These are phyloP conservation scores for Danielia reshetovae DNA, from an alignment of 805 yeast genomes.

Conservation along the genomic window DNA sequence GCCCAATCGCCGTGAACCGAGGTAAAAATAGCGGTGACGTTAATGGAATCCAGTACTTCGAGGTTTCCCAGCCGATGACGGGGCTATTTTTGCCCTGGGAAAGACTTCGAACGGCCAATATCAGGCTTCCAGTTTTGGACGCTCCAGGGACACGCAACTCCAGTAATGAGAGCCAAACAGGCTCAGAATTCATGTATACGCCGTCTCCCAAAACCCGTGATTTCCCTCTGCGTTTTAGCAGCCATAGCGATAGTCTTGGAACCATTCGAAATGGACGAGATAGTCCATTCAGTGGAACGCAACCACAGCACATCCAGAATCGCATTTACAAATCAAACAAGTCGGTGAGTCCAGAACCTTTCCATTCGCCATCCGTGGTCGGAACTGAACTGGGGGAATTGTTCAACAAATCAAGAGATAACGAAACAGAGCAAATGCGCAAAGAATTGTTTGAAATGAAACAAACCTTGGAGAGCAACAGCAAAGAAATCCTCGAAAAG, in stretches of 20 bases:
- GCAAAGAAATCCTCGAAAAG: conserved; percentile 37
- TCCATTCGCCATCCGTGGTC: not conserved
- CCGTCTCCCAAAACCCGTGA: conserved; percentile 9
- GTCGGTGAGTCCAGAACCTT: not conserved
- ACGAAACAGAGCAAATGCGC: conserved; percentile 1
- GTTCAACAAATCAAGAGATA: not conserved
- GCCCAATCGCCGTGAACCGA: conserved; percentile 47
- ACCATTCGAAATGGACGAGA: conserved; percentile 1
- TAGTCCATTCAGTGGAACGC: conserved; percentile 1
- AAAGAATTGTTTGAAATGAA: conserved; percentile 3
- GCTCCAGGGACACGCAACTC: conserved; percentile 5
- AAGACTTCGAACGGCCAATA: conserved; percentile 35
- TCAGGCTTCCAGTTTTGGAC: conserved; percentile 18
- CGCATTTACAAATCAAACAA: not conserved
- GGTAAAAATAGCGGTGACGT: conserved; percentile 90
- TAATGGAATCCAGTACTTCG: conserved; percentile 66
- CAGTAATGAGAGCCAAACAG: conserved; percentile 1
- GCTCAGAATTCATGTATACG: conserved; percentile 9
- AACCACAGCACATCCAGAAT: conserved; percentile 1
- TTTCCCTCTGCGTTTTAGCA: not conserved
- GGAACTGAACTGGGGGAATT: conserved; percentile 1
- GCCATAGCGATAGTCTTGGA: conserved; percentile 1
- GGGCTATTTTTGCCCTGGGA: conserved; percentile 73
- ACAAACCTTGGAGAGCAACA: conserved; percentile 7
- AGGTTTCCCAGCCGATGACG: conserved; percentile 55